A percentile compares a stretch with the other conserved stretches of the same genome.
Evolutionary conservation across 2,329 filamentous ascomycete species (phyloP).

Genomic region (Lojkania enalia): DNA sequence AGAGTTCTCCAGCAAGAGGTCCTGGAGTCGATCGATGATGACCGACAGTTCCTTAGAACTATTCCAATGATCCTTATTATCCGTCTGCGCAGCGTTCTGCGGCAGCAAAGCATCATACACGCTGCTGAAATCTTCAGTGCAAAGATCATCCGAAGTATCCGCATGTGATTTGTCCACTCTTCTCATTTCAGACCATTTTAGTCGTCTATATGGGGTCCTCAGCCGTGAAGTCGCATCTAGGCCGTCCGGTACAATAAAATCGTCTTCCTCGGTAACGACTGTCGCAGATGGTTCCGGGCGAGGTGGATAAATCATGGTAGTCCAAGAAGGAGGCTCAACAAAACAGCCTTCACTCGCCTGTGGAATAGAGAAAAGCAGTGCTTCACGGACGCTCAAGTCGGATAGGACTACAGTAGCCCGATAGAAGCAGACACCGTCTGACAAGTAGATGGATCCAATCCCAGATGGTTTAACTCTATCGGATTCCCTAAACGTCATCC

Average conservation of each 20-base stretch:
- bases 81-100: too few relatives aligned
- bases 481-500: constrained; percentile 20
- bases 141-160: too few relatives aligned
- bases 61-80: too few relatives aligned
- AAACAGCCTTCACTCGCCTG: neutral
- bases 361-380: constrained; percentile 18
- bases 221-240: constrained; percentile 15
- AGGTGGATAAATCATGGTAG: constrained; percentile 8
- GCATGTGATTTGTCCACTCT: too few relatives aligned
- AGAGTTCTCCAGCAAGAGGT: too few relatives aligned
- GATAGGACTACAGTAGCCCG: constrained; percentile 26
- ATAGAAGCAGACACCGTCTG: constrained; percentile 28
- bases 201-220: too few relatives aligned
- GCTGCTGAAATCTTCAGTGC: too few relatives aligned
- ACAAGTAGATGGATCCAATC: constrained; percentile 19
- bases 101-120: too few relatives aligned
- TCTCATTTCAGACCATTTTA: too few relatives aligned
- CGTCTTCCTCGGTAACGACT: constrained; percentile 22
- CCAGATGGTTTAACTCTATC: constrained; percentile 3
- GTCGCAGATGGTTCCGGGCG: neutral
- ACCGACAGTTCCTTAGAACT: too few relatives aligned
- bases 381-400: constrained; percentile 32
- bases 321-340: constrained; percentile 26
- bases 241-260: constrained; percentile 35
- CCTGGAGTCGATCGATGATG: too few relatives aligned